A percentile compares a stretch with the other conserved stretches of the same genome.
These are phyloP conservation scores for Neurospora sp. DNA, from an alignment of 2,329 filamentous ascomycete genomes.

Conservation along the genomic window DNA sequence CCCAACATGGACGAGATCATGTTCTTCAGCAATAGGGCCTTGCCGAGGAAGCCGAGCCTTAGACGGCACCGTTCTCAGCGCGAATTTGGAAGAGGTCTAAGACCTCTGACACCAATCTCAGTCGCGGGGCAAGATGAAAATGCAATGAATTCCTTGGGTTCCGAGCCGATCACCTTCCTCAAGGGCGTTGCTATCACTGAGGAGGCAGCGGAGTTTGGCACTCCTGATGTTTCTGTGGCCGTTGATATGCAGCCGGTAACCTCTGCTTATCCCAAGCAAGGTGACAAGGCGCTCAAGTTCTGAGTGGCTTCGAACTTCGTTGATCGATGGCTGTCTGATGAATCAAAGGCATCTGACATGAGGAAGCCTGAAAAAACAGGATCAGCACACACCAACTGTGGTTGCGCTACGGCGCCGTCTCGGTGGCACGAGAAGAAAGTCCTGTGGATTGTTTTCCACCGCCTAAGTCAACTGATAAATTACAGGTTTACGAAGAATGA, in stretches of 20 bases:
- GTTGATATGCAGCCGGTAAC: not conserved
- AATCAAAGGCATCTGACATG: not conserved
- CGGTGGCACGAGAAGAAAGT: not conserved
- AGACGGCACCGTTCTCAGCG: not conserved
- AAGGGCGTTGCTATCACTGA: conserved; percentile 11
- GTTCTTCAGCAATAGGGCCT: not conserved
- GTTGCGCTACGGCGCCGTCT: not conserved
- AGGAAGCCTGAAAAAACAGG: not conserved
- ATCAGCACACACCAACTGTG: not conserved
- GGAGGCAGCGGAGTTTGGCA: conserved; percentile 13
- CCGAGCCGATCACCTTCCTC: not conserved
- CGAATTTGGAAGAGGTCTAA: not conserved
- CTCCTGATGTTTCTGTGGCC: conserved; percentile 2
- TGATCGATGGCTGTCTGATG: not conserved
- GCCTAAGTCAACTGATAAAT: not conserved
- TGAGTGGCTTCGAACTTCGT: not conserved
- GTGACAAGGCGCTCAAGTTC: not conserved
- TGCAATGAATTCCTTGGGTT: not conserved
- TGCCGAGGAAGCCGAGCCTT: not conserved
- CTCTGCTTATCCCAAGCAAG: not conserved
- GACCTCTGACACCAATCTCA: not conserved
- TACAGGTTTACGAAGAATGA: not conserved
- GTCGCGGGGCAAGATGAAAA: not conserved
- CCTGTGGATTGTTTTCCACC: not conserved
- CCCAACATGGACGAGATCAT: conserved; percentile 2